These are phyloP conservation scores for Leccinum boreale DNA, from an alignment of 768 basidiomycete genomes.

Conservation along the genomic window DNA sequence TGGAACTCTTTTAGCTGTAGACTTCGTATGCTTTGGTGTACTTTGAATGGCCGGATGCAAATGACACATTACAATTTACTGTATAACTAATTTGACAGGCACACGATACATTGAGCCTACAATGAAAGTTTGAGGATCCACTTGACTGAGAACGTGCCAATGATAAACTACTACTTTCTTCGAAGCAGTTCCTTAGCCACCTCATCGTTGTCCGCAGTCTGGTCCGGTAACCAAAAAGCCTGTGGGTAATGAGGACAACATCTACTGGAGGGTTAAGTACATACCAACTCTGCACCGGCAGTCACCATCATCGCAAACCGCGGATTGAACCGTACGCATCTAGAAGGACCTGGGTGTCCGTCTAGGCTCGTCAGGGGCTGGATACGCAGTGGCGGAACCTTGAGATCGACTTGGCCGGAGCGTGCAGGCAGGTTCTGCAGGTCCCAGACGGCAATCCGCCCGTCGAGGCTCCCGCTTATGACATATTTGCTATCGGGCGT, in stretches of 20 bases:
- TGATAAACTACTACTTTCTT: constrained; percentile 35
- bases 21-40: constrained; percentile 1
- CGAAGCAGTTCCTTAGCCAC: constrained; percentile 67
- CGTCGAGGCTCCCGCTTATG: constrained; percentile 81
- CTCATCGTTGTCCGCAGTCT: constrained; percentile 64
- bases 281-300: constrained; percentile 80
- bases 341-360: constrained; percentile 77
- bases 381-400: constrained; percentile 48
- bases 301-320: constrained; percentile 83
- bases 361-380: constrained; percentile 54
- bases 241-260: constrained; percentile 26
- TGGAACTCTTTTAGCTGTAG: constrained; percentile 2
- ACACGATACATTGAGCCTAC: not conserved
- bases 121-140: not conserved
- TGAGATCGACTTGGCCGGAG: constrained; percentile 53
- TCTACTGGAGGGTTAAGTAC: constrained; percentile 19
- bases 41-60: constrained; percentile 1
- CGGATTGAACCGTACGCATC: constrained; percentile 91
- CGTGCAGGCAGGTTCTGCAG: constrained; percentile 57
- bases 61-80: not conserved
- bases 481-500: constrained; percentile 93
- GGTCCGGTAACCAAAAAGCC: constrained; percentile 71
- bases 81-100: not conserved
- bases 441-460: constrained; percentile 87
- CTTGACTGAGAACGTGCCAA: not conserved